phyloP scores from a whole-genome alignment of 345 rosid genomes.

The Kernera saxatilis region DNA sequence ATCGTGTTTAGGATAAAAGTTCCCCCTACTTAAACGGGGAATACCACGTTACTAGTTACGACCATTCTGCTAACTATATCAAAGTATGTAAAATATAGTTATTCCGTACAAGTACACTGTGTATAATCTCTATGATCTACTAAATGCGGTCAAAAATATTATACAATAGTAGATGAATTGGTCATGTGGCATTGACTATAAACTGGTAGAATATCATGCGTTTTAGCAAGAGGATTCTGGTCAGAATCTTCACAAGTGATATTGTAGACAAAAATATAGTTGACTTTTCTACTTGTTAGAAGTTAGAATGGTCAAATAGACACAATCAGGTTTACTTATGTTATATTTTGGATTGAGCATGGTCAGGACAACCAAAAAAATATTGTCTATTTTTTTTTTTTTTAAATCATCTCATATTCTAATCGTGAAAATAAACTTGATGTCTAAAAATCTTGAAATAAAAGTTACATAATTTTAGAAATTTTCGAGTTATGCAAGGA shows the following conservation, averaged over 20 bases:
- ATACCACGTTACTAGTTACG: neutral
- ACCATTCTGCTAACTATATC: neutral
- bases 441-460: neutral
- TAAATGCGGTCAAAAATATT: neutral
- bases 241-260: neutral
- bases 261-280: neutral
- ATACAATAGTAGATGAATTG: neutral
- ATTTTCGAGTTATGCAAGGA: neutral
- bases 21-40: neutral
- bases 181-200: neutral
- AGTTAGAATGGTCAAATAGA: slow-evolving; percentile 11
- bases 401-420: neutral
- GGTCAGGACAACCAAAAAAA: neutral
- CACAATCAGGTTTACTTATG: slow-evolving; percentile 11
- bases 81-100: neutral
- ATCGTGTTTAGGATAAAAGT: neutral
- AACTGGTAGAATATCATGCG: neutral
- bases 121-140: neutral
- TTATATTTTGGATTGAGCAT: neutral
- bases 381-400: too few species aligned
- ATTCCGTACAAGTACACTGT: neutral
- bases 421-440: neutral
- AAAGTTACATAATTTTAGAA: neutral
- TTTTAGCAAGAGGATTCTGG: neutral
- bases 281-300: neutral